A percentile compares a stretch with the other conserved stretches of the same genome.
Conservation (phyloP, 1,139 yeast genomes). For the Meyerozyma smithsonii region DNA sequence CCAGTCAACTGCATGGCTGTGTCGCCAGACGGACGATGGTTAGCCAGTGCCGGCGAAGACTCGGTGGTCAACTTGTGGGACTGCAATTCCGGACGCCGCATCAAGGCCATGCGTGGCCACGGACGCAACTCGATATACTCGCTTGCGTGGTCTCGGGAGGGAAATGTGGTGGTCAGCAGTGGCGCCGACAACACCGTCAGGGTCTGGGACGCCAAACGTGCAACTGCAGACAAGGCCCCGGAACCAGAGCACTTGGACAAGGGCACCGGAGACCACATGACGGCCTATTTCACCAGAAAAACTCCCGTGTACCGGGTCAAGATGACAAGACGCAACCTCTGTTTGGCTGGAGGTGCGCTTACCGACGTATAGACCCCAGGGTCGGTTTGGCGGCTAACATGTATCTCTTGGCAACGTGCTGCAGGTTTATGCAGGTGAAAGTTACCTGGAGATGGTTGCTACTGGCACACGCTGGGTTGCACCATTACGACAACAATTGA, state of each 20-base stretch:
- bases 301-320: slow-evolving; percentile 93
- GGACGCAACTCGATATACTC: slow-evolving; percentile 86
- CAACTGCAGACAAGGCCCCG: slow-evolving; percentile 75
- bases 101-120: slow-evolving; percentile 86
- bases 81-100: slow-evolving; percentile 81
- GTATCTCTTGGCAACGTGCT: slow-evolving; percentile 1
- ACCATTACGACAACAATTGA: neutral
- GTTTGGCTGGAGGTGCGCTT: slow-evolving; percentile 90
- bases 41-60: slow-evolving; percentile 95
- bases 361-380: slow-evolving; percentile 7
- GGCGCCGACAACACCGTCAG: slow-evolving; percentile 92
- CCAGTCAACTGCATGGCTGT: slow-evolving; percentile 83
- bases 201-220: slow-evolving; percentile 91
- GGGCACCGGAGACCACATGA: slow-evolving; percentile 76
- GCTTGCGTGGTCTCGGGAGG: slow-evolving; percentile 79
- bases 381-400: neutral
- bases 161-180: slow-evolving; percentile 83
- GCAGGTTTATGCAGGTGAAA: neutral
- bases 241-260: slow-evolving; percentile 52
- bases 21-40: slow-evolving; percentile 95
- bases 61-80: slow-evolving; percentile 91
- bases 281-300: slow-evolving; percentile 88
- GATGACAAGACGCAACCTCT: slow-evolving; percentile 84
- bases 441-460: neutral
- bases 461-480: too few species aligned